phyloP scores from a whole-genome alignment of 192 early-diverging fungal species.

The Blastocladiella britannica region DNA sequence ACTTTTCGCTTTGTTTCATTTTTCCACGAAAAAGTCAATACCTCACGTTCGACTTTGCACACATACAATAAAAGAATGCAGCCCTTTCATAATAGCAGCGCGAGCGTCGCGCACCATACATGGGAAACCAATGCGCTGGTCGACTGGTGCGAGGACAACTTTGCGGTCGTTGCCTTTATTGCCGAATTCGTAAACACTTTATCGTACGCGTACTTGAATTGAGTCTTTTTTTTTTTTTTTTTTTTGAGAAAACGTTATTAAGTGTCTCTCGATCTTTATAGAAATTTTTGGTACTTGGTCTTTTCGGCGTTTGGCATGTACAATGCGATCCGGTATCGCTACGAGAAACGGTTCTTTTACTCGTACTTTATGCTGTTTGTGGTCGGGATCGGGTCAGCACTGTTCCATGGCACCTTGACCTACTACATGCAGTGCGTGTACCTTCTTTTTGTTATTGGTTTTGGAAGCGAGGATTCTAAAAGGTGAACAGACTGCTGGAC shows the following conservation, averaged over 20 bases:
- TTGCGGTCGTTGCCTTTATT: slow-evolving; percentile 6
- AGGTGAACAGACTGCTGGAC: no score
- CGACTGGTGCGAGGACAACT: slow-evolving; percentile 18
- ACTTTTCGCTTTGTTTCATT: no score
- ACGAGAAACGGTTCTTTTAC: slow-evolving; percentile 8
- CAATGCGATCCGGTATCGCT: slow-evolving; percentile 1
- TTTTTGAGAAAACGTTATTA: no score
- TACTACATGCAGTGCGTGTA: slow-evolving; percentile 13
- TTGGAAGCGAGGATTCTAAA: no score
- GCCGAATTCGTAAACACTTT: slow-evolving; percentile 26
- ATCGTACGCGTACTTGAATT: slow-evolving; percentile 17
- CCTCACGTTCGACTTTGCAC: no score
- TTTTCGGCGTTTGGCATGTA: slow-evolving; percentile 10
- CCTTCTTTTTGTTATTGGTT: no score
- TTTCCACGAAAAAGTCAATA: no score
- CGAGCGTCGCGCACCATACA: no score
- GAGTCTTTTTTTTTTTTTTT: slow-evolving; percentile 9
- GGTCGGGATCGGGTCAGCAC: slow-evolving; percentile 17
- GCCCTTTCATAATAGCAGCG: no score
- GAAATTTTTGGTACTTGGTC: no score
- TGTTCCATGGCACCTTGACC: slow-evolving; percentile 21
- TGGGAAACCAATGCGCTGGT: neutral
- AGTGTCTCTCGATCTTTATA: no score
- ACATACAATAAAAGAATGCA: no score
- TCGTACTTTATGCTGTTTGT: slow-evolving; percentile 7